Evolutionary conservation across 177 flowering plant species (phyloP).

Genomic region (Vitis hybrid): DNA sequence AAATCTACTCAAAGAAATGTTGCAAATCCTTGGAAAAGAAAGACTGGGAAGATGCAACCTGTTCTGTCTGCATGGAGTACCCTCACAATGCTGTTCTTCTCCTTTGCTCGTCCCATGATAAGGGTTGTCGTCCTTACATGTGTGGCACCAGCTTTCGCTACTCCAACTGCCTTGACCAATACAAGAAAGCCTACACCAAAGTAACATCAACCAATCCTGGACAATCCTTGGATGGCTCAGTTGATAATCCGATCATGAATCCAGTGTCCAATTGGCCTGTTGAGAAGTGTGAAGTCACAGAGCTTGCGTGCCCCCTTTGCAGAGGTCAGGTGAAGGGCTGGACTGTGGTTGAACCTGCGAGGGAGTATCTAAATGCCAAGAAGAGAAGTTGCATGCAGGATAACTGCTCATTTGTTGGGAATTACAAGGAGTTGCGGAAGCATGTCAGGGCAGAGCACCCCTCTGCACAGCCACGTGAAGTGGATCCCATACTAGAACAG

Average conservation of each 20-base stretch:
- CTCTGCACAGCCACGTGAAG: conserved; percentile 50
- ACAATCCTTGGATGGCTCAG: conserved; percentile 19
- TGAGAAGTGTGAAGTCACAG: conserved; percentile 36
- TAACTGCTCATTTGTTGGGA: conserved; percentile 51
- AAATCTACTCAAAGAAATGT: conserved; percentile 12
- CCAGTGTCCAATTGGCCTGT: conserved; percentile 17
- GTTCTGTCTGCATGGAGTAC: conserved; percentile 77
- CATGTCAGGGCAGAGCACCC: conserved; percentile 58
- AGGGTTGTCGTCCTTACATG: conserved; percentile 89
- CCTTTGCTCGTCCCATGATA: conserved; percentile 74
- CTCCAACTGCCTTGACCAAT: conserved; percentile 80
- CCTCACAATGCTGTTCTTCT: conserved; percentile 91
- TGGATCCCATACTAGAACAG: conserved; percentile 54
- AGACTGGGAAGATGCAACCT: conserved; percentile 73
- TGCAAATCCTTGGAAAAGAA: conserved; percentile 36
- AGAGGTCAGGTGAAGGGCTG: conserved; percentile 73
- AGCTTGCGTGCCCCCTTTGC: conserved; percentile 64
- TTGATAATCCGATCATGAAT: conserved; percentile 14
- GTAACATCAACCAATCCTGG: conserved; percentile 25
- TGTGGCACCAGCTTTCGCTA: conserved; percentile 69
- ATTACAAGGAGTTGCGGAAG: conserved; percentile 52
- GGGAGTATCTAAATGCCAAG: conserved; percentile 48
- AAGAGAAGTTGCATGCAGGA: conserved; percentile 65
- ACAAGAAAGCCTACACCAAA: conserved; percentile 66
- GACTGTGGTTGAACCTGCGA: conserved; percentile 66